Base-by-base conservation (phyloP, 2,329 filamentous ascomycete species). In the Mariannaea sp. region DNA sequence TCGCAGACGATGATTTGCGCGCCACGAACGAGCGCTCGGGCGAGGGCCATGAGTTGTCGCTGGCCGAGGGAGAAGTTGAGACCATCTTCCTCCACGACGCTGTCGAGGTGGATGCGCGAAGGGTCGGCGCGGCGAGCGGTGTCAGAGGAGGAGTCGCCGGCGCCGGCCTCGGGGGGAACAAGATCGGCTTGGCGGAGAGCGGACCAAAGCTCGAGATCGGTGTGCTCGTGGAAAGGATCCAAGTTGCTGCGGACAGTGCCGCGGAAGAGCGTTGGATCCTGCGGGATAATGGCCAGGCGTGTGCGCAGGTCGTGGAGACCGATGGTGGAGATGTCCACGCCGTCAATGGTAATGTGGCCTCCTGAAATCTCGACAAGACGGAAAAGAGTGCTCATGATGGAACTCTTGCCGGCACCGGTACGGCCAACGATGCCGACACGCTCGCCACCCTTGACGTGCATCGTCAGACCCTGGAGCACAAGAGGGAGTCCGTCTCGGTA, bases 51-150 rank as follows among this genome's bases (percentile, higher is more conserved):
- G 42, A 97, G 83, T 73, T 97, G 94, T 3, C 94, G 85, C 75
- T 97, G 93, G 6, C 93, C 93, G 8, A 97, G 86, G 0, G 91
- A 96, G 77, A 96, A 97, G 73, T 97, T 97, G 56, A 96, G 81
- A 0, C 94, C 94, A 74, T 97, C 93, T 69, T 97, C 94, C 64
- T 97, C 92, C 2, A 97, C 93, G 2, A 84, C 68, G 13, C 83
- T 88, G 72, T 97, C 93, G 17, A 99, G 86, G 60, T 91, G 86
- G 56, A 96, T 88, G 50, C 89, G 85, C 2, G 70, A 68, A 7
- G 66, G 87, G 2, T 97, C 92, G 0, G 84, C 70, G 13, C 81
- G 86, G 69, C 95, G 90, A 17, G 49, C 50, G 16, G 96, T 85
- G 56, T 90, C 85, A 44, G 93, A 85, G 30, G 86, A 82, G 40